A percentile compares a stretch with the other conserved stretches of the same genome.
phyloP scores from a whole-genome alignment of 352 stramenopile species.

The Phytopythium oedochilum region DNA sequence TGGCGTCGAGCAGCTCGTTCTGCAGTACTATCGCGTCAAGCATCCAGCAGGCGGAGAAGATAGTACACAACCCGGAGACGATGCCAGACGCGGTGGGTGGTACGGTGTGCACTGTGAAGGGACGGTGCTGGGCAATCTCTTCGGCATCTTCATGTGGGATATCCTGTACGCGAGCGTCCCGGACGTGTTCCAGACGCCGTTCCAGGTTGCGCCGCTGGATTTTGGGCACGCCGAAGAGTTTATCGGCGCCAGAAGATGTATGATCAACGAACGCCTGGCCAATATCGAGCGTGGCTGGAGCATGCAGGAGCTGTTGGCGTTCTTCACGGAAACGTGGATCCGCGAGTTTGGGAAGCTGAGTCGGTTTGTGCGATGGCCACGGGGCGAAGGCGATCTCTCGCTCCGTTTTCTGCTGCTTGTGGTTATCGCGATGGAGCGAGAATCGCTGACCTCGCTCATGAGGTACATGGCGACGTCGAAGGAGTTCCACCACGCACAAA shows the following conservation, averaged over 20 bases:
- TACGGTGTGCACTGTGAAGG: constrained; percentile 87
- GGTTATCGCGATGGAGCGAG: constrained; percentile 39
- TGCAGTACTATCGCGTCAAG: constrained; percentile 66
- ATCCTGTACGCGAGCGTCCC: constrained; percentile 73
- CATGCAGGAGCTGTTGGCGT: constrained; percentile 34
- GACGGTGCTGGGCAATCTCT: constrained; percentile 58
- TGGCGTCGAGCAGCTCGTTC: constrained; percentile 79
- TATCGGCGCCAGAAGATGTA: constrained; percentile 26
- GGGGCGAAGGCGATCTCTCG: constrained; percentile 12
- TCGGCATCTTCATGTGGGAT: constrained; percentile 88
- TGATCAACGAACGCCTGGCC: constrained; percentile 42
- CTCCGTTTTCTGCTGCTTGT: constrained; percentile 52
- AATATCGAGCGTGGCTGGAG: constrained; percentile 36
- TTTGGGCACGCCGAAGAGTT: constrained; percentile 64
- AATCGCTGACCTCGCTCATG: constrained; percentile 34
- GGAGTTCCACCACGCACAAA: constrained; percentile 66
- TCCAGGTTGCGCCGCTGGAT: constrained; percentile 64
- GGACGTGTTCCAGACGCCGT: constrained; percentile 87
- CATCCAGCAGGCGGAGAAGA: constrained; percentile 1
- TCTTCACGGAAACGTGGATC: constrained; percentile 30
- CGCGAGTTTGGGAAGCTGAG: constrained; percentile 45
- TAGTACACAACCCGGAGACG: not conserved
- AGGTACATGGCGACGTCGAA: constrained; percentile 65
- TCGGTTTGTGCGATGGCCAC: constrained; percentile 63
- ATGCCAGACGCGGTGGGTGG: constrained; percentile 43